Evolutionary conservation across 179 eudicot genomes (phyloP).

Genomic region (Dionaea muscipula): DNA sequence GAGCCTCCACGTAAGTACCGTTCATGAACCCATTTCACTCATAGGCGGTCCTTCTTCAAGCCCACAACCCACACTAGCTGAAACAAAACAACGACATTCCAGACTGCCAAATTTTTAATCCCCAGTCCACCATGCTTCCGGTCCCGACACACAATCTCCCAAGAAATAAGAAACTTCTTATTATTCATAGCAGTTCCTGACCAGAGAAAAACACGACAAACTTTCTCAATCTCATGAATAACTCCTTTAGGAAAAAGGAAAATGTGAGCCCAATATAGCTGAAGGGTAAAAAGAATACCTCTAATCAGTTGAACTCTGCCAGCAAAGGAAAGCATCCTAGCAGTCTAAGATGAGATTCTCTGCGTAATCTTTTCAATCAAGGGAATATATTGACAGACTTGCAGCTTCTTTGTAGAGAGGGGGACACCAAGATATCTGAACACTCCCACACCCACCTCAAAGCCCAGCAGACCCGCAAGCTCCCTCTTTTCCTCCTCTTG

Average conservation of each 20-base stretch:
- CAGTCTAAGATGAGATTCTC: background rate
- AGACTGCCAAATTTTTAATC: background rate
- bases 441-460: background rate
- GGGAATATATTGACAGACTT: background rate
- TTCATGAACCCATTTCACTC: slow-evolving; percentile 1
- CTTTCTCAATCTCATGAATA: background rate
- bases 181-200: background rate
- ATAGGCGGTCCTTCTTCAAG: background rate
- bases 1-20: no score
- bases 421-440: background rate
- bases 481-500: background rate
- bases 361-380: background rate
- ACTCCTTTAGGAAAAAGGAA: background rate
- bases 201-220: background rate
- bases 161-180: background rate
- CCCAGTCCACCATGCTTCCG: background rate
- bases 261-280: background rate
- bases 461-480: background rate
- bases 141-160: background rate
- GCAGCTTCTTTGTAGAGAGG: background rate
- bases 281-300: background rate
- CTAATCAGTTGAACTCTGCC: background rate
- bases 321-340: background rate
- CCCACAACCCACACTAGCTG: background rate
- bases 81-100: background rate